Evolutionary conservation across 1,284 basidiomycete species (phyloP).

Genomic region (Phellinidium pouzarii): DNA sequence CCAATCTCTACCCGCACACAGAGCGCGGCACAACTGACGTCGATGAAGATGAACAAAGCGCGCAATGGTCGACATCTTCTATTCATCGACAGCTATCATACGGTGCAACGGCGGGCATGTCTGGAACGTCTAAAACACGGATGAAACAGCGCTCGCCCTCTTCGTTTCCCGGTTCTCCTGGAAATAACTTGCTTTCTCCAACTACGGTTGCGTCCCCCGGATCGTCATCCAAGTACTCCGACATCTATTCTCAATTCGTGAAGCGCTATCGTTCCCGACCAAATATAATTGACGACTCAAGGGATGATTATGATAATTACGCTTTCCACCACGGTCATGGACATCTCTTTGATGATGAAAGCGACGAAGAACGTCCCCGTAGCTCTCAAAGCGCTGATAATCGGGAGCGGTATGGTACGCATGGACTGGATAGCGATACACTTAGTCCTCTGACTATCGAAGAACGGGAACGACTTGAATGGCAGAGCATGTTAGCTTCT

Average conservation of each 20-base stretch:
- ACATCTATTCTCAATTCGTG: conserved; percentile 73
- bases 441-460: conserved; percentile 58
- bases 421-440: conserved; percentile 52
- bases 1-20: conserved; percentile 59
- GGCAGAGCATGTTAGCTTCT: conserved; percentile 91
- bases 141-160: conserved; percentile 13
- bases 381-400: conserved; percentile 37
- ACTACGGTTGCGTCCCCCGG: conserved; percentile 14
- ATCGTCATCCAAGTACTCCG: conserved; percentile 45
- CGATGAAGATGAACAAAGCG: conserved; percentile 40
- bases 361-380: conserved; percentile 55
- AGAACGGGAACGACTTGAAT: conserved; percentile 81
- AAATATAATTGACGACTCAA: conserved; percentile 53
- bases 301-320: conserved; percentile 67
- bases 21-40: conserved; percentile 47
- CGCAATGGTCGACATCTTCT: conserved; percentile 21
- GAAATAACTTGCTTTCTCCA: background rate
- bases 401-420: conserved; percentile 46
- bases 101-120: conserved; percentile 19
- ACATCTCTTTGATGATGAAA: conserved; percentile 65
- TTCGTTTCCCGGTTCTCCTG: conserved; percentile 7
- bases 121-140: conserved; percentile 4
- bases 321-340: conserved; percentile 69
- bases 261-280: conserved; percentile 60
- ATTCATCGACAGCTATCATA: conserved; percentile 23